Evolutionary conservation across 2,329 filamentous ascomycete species (phyloP), one percentile per base, ranked within the genome.

Genomic region (Exophiala oligosperma): DNA sequence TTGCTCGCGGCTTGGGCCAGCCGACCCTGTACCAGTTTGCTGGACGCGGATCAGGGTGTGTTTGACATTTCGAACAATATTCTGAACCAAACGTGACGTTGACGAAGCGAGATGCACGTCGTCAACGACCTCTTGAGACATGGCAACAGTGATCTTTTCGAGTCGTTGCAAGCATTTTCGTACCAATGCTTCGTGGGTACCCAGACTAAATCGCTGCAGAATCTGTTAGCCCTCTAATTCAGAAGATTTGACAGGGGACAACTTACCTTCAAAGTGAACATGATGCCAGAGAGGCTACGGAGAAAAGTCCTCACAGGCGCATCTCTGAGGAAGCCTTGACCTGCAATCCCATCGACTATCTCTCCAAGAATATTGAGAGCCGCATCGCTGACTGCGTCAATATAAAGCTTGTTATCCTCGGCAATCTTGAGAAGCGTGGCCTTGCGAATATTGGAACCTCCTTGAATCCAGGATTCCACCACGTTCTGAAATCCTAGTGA

Each of bases 401-500:
- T 84, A 66, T 86, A 86, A 61, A 78, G 77, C 49, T 84, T 78
- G 65, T 87, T 85, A 60, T 83, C 80, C 17, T 62, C 62, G 11
- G 60, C 60, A 28, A 65, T 59, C 35, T 53, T 61, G 43, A 54
- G 52, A 23, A 67, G 52, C 47, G 58, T 65, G 1, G 59, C 28
- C 49, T 55, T 61, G 14, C 59, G 59, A 54, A 56, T 60, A 23
- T 52, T 65, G n/a, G 59, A 61, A 12, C 59, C 58, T 37, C 59
- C 57, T 32, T 61, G 58, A 44, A 60, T 62, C 64, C 62, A 63
- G 9, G 55, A 63, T 74, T 97, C 93, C 4, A 97, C 91, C 2
- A 97, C 92, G 23, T 94, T 94, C 75, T 99, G 94, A 1, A 99
- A 79, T 1, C 92, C 92, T 1, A 99, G 80, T 0, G 92, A 96